A percentile compares a stretch with the other conserved stretches of the same genome.
Conservation (phyloP, 2,329 filamentous ascomycete species). For the Pseudocercospora fuligena region DNA sequence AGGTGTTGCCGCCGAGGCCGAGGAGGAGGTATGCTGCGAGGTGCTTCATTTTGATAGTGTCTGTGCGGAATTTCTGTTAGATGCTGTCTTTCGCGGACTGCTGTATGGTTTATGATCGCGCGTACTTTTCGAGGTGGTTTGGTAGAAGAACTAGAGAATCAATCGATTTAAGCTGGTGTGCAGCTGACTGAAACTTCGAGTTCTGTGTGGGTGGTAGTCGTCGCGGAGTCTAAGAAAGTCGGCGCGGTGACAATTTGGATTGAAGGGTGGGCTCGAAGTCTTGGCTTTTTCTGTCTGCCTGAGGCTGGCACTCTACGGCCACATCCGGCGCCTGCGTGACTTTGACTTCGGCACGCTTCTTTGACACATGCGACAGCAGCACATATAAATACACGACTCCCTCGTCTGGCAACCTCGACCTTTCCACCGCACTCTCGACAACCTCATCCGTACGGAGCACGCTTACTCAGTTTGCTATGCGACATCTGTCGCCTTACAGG, state of each 20-base stretch:
- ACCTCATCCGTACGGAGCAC: neutral
- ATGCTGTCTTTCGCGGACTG: slow-evolving; percentile 3
- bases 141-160: slow-evolving; percentile 78
- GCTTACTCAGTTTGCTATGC: slow-evolving; percentile 12
- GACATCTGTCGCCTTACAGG: neutral
- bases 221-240: neutral
- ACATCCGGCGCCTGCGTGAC: neutral
- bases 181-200: slow-evolving; percentile 99
- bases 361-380: slow-evolving; percentile 5
- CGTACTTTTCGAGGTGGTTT: slow-evolving; percentile 29
- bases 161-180: slow-evolving; percentile 98
- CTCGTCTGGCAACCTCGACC: neutral
- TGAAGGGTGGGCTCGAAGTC: slow-evolving; percentile 8
- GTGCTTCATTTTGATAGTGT: slow-evolving; percentile 88
- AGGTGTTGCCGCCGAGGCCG: slow-evolving; percentile 87
- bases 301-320: neutral
- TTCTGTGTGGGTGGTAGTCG: slow-evolving; percentile 55
- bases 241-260: neutral
- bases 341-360: neutral
- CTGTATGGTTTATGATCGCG: slow-evolving; percentile 2
- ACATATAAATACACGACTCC: neutral
- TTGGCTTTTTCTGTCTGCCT: slow-evolving; percentile 3
- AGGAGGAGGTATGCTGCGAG: slow-evolving; percentile 99
- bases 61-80: slow-evolving; percentile 24
- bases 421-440: neutral